Base-by-base conservation (phyloP, 768 basidiomycete genomes). In the Amanita molliuscula region DNA sequence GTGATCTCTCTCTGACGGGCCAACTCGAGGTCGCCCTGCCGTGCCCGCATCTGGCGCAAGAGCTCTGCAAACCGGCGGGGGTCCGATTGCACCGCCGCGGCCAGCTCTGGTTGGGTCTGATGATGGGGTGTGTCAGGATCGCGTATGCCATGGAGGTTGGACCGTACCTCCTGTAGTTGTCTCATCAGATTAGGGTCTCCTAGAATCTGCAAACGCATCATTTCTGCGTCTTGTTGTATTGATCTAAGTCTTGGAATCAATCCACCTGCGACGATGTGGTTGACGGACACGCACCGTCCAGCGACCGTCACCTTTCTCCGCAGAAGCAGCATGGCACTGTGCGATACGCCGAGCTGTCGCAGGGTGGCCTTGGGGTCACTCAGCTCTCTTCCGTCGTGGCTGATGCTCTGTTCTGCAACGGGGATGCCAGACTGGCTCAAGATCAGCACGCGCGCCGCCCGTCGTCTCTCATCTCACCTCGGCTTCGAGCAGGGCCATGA, bases 401-500 rank as follows among this genome's bases (percentile, higher is more conserved):
- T 79, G 37, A 94, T 80, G 53, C 76, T 77, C 64, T 94, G 92
- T 55, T 92, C 88, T 21, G 62, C 47, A 15, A 76, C 59, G 1
- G 85, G 80, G 41, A 94, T 81, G 20, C 81, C 82, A 11, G 86
- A 89, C 91, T 93, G 43, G 16, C 18, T 47, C 21, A 8, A 28
- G 29, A 38, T 36, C 4, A 25, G 42, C 28, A 15, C 15, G 51
- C 18, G 13, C 21, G 42, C 36, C 28, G n/a, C 35, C 15, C 20
- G 33, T 26, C 16, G 38, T 7, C 13, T 6, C 9, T 6, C 37
- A n/a, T 62, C 82, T 63, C 62, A 92, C 95, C 79, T 97, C 94
- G 0, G 85, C 94, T 66, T 96, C 92, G n/a, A 96, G 74, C 48
- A 97, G 72, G 10, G 90, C 95, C 77, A 86, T 85, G 33, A 97